Conservation (phyloP, 176 grass and related monocot genomes). For the Zea luxurians region DNA sequence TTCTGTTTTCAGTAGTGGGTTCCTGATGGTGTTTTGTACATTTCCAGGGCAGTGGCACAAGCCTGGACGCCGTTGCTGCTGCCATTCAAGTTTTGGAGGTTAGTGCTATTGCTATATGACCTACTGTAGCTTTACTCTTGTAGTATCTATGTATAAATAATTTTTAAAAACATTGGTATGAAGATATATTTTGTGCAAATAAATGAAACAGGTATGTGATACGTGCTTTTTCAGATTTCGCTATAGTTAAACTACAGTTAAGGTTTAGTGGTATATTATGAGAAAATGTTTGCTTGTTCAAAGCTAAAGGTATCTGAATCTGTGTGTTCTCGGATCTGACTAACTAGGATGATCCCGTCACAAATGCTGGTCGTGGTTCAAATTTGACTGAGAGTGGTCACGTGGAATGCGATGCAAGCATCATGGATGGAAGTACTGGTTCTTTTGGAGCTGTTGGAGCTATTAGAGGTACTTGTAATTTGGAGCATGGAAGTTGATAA, state of each 20-base stretch:
- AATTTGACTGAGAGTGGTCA: slow-evolving; percentile 83
- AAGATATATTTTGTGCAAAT: background rate
- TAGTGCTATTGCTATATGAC: background rate
- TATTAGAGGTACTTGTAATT: slow-evolving; percentile 67
- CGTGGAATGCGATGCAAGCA: slow-evolving; percentile 95
- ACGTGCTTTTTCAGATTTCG: background rate
- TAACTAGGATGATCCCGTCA: slow-evolving; percentile 79
- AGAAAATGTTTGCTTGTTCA: slow-evolving; percentile 17
- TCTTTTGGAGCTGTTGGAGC: slow-evolving; percentile 89
- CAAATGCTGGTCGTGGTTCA: slow-evolving; percentile 88
- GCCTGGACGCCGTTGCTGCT: slow-evolving; percentile 80
- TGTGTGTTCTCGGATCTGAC: slow-evolving; percentile 26
- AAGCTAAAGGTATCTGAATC: slow-evolving; percentile 12
- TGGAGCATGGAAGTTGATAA: background rate
- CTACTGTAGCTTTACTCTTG: background rate
- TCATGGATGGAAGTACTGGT: slow-evolving; percentile 87
- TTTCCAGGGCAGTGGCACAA: slow-evolving; percentile 64
- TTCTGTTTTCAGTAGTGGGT: slow-evolving; percentile 20
- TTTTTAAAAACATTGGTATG: no score
- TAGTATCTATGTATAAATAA: background rate
- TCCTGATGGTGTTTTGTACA: slow-evolving; percentile 27
- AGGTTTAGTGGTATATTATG: slow-evolving; percentile 3
- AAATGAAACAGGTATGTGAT: background rate
- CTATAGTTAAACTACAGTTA: background rate
- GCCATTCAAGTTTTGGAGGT: slow-evolving; percentile 89